Evolutionary conservation across 2,329 filamentous ascomycete genomes (phyloP).

Genomic region (Thielaviopsis punctulata): DNA sequence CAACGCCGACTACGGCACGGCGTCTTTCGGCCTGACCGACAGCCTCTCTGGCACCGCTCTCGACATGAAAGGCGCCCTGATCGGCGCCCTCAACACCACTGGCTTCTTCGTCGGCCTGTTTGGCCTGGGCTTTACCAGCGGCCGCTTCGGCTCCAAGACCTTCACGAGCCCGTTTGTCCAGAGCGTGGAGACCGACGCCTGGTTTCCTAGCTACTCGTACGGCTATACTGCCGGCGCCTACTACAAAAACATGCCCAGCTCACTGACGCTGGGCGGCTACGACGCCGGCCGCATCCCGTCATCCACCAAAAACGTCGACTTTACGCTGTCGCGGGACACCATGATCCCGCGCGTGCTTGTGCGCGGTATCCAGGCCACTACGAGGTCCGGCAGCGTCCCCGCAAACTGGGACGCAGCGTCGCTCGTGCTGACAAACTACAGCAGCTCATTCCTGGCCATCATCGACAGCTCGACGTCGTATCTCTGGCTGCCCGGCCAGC

Average conservation of each 20-base stretch:
- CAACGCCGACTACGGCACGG: slow-evolving; percentile 48
- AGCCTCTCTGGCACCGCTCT: slow-evolving; percentile 22
- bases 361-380: slow-evolving; percentile 33
- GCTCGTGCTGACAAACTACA: slow-evolving; percentile 25
- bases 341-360: slow-evolving; percentile 42
- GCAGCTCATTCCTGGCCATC: slow-evolving; percentile 31
- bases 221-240: slow-evolving; percentile 61
- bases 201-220: slow-evolving; percentile 56
- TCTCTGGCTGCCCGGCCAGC: slow-evolving; percentile 40
- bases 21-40: slow-evolving; percentile 27
- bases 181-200: slow-evolving; percentile 38
- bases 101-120: slow-evolving; percentile 36
- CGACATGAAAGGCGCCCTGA: slow-evolving; percentile 27
- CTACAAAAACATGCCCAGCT: slow-evolving; percentile 35
- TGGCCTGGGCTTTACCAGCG: slow-evolving; percentile 37
- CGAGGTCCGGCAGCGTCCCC: slow-evolving; percentile 18
- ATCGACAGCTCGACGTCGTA: slow-evolving; percentile 50
- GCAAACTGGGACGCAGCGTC: slow-evolving; percentile 24
- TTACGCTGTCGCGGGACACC: slow-evolving; percentile 36
- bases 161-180: slow-evolving; percentile 36
- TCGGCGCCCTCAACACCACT: slow-evolving; percentile 38
- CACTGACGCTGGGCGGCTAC: slow-evolving; percentile 51
- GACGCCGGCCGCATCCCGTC: slow-evolving; percentile 39
- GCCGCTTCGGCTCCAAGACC: slow-evolving; percentile 32
- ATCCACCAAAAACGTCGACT: slow-evolving; percentile 40